Evolutionary conservation across 495 filamentous ascomycete species (phyloP).

Genomic region (Hypoxylon lenormandii): DNA sequence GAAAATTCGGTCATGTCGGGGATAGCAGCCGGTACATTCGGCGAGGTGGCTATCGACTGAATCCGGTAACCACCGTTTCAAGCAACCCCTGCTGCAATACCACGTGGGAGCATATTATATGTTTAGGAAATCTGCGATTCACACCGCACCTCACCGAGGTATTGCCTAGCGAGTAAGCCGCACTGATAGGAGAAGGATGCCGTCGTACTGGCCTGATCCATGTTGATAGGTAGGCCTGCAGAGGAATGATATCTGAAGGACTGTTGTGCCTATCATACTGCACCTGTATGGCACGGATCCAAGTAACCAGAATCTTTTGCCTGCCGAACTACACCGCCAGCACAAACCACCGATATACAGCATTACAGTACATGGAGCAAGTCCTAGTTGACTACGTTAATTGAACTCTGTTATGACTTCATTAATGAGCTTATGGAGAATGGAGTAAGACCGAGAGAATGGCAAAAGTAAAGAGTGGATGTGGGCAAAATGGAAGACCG

Average conservation of each 20-base stretch:
- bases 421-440: neutral
- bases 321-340: neutral
- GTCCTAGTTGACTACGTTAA: constrained; percentile 17
- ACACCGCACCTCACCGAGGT: constrained; percentile 13
- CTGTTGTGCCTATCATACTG: neutral
- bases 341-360: neutral
- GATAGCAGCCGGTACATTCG: constrained; percentile 27
- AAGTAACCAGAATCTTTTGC: neutral
- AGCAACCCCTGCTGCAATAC: constrained; percentile 22
- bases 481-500: neutral
- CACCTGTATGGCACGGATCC: neutral
- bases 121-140: neutral
- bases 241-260: constrained; percentile 7
- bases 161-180: constrained; percentile 13
- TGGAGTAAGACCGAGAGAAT: constrained; percentile 10
- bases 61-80: constrained; percentile 37
- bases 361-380: no score
- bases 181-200: constrained; percentile 14
- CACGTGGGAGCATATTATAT: constrained; percentile 12
- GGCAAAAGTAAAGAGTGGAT: neutral
- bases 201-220: constrained; percentile 15
- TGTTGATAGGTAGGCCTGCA: constrained; percentile 8
- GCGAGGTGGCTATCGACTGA: constrained; percentile 17
- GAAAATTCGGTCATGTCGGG: constrained; percentile 20
- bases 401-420: constrained; percentile 19